Evolutionary conservation across 1,139 yeast genomes (phyloP).

Genomic region (Maudiozyma humilis): DNA sequence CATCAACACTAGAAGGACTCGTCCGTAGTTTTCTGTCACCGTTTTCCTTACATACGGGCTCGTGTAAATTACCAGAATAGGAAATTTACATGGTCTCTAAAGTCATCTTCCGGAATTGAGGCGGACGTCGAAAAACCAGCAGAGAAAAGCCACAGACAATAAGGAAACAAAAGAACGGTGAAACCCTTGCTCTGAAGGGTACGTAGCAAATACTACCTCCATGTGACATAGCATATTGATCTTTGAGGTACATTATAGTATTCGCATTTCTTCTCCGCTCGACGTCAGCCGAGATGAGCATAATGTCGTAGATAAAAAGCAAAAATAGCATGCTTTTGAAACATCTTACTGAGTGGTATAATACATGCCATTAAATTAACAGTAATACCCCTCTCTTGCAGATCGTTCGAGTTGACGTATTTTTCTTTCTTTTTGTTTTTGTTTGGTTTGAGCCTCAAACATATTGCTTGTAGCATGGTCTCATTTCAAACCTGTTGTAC

Average conservation of each 20-base stretch:
- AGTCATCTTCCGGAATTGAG: not conserved
- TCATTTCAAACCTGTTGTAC: not conserved
- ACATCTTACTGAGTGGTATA: too few relatives aligned
- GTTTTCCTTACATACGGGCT: not conserved
- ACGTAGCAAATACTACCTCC: too few relatives aligned
- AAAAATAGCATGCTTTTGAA: too few relatives aligned
- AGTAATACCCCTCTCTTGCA: conserved; percentile 1
- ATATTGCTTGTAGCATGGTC: too few relatives aligned
- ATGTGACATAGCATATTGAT: not conserved
- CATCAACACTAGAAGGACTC: too few relatives aligned
- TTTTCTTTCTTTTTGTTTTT: too few relatives aligned
- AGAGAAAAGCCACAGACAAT: not conserved
- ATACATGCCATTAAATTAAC: too few relatives aligned
- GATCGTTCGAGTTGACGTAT: not conserved
- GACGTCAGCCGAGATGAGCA: not conserved
- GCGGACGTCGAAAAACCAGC: not conserved
- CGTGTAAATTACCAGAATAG: conserved; percentile 11
- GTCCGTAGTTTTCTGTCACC: too few relatives aligned
- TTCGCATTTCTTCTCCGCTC: not conserved
- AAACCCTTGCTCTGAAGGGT: too few relatives aligned
- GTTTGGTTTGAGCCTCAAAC: not conserved
- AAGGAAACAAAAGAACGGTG: not conserved
- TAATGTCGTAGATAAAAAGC: too few relatives aligned
- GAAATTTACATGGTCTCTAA: conserved; percentile 11
- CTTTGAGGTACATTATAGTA: not conserved